Conservation (phyloP, 2,329 filamentous ascomycete species). For the Botrytis fragariae region DNA sequence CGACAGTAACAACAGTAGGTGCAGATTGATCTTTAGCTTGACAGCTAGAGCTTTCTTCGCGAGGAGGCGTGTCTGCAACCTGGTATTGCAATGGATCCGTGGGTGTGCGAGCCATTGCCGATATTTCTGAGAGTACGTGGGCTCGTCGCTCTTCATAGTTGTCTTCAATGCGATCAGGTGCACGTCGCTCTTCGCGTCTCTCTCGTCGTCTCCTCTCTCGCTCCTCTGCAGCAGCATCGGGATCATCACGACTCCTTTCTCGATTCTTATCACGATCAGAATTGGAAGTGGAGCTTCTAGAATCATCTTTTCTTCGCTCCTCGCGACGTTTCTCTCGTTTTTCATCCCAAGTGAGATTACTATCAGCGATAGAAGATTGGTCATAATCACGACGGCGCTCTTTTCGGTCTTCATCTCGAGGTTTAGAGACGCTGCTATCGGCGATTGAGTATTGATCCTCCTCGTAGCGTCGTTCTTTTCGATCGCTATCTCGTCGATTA, state of each 20-base stretch:
- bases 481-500: conserved; percentile 22
- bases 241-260: conserved; percentile 35
- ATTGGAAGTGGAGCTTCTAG: conserved; percentile 26
- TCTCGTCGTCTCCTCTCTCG: conserved; percentile 36
- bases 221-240: conserved; percentile 36
- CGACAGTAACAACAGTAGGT: conserved; percentile 52
- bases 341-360: conserved; percentile 17
- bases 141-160: conserved; percentile 26
- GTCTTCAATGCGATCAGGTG: conserved; percentile 26
- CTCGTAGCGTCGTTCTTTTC: conserved; percentile 28
- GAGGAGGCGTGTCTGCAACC: conserved; percentile 51
- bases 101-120: conserved; percentile 25
- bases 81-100: conserved; percentile 58
- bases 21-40: conserved; percentile 25
- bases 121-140: conserved; percentile 37
- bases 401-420: conserved; percentile 30
- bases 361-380: conserved; percentile 20
- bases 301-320: conserved; percentile 27
- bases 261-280: conserved; percentile 30
- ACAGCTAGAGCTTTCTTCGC: conserved; percentile 25
- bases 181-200: conserved; percentile 37
- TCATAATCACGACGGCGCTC: conserved; percentile 20
- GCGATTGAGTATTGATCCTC: conserved; percentile 30
- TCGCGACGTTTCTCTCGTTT: conserved; percentile 26
- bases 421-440: conserved; percentile 30